Evolutionary conservation across 768 basidiomycete species (phyloP), one percentile per base, ranked within the genome.

Genomic region (Crucibulum laeve): DNA sequence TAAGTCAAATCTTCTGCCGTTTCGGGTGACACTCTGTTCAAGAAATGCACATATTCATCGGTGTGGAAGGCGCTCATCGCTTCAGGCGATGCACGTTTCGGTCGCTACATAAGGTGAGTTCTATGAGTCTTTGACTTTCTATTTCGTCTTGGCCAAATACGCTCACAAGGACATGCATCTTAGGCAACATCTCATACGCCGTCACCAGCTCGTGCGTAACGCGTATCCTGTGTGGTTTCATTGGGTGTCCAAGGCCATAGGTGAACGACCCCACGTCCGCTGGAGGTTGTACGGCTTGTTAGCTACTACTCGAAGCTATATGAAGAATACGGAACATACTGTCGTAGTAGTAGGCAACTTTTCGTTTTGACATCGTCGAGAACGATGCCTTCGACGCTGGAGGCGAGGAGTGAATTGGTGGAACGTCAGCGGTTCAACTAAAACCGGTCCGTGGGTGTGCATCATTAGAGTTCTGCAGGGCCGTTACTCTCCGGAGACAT

Each of bases 31-130:
- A 98, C 94, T 38, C 80, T 77, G 42, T 80, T 74, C 35, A 99
- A 68, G 55, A 98, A 95, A 55, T 98, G 83, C 46, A 99, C 77
- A 64, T 96, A 99, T 74, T 99, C 96, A 69, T 99, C 96, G 17
- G 95, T 92, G 62, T 99, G 96, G 64, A 98, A 99, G 8, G 84
- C 69, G n/a, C 89, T 86, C 87, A 99, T 87, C 18, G 79, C 75
- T 54, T 82, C 76, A 11, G 84, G 77, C 0, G 79, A 73, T 3
- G 89, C 82, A 15, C 89, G 74, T 51, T 71, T 76, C 4, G 91
- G 83, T 55, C 72, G 75, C 87, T 90, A 55, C 5, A 8, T 11
- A 28, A 11, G 14, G 7, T 17, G 26, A 5, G 5, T 19, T 14
- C 5, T 8, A 5, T 5, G 28, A 19, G 23, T n/a, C n/a, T n/a